Evolutionary conservation across 2,329 filamentous ascomycete genomes (phyloP).

Genomic region (Phoma sp.): DNA sequence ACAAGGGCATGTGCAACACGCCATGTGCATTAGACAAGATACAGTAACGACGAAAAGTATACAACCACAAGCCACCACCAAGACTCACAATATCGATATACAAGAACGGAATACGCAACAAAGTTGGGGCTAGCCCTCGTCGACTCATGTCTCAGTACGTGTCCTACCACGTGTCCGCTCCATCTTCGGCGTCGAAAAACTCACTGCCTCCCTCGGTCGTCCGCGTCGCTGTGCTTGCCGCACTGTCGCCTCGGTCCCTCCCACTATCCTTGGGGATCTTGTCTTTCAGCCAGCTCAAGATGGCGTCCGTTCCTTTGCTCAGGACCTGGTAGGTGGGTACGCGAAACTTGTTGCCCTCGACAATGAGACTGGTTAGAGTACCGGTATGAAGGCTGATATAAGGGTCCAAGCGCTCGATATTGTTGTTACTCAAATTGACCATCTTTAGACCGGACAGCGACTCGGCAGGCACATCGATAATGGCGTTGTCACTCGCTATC

Average conservation of each 20-base stretch:
- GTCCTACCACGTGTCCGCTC: constrained; percentile 7
- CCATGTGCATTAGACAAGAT: not conserved
- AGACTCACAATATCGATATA: constrained; percentile 2
- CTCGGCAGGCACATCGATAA: constrained; percentile 75
- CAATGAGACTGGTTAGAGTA: constrained; percentile 71
- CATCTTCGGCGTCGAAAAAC: constrained; percentile 15
- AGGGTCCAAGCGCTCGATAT: constrained; percentile 81
- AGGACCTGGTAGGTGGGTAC: constrained; percentile 86
- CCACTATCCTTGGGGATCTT: constrained; percentile 63
- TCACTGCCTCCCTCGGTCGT: constrained; percentile 12
- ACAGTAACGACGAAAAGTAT: not conserved
- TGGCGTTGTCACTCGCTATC: constrained; percentile 79
- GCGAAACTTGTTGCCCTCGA: constrained; percentile 85
- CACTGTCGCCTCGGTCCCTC: not conserved
- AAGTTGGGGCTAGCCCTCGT: not conserved
- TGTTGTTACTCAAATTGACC: constrained; percentile 84
- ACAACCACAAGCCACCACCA: not conserved
- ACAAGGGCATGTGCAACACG: not conserved
- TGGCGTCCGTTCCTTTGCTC: constrained; percentile 85
- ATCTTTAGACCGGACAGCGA: constrained; percentile 76
- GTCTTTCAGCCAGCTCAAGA: constrained; percentile 80
- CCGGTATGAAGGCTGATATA: constrained; percentile 79
- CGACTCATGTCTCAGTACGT: not conserved
- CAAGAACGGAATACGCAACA: not conserved
- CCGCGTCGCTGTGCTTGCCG: not conserved